Conservation (phyloP, 106 monocot species). For the Dactylorhiza incarnata region DNA sequence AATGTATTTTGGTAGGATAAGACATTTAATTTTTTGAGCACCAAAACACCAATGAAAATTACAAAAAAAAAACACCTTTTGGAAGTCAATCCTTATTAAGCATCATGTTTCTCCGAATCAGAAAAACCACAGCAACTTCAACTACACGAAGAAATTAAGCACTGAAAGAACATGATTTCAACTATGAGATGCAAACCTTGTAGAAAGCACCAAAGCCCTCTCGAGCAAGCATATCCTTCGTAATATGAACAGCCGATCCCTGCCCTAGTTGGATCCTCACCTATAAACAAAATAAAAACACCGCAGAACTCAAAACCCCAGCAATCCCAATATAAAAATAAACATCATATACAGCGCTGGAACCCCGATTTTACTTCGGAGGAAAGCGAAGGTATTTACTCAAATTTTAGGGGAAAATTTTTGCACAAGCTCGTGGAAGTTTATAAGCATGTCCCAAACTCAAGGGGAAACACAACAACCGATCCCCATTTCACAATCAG, state of each 20-base stretch:
- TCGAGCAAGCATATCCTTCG: constrained; percentile 74
- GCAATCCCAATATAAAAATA: neutral
- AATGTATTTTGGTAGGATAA: no score
- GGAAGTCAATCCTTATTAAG: neutral
- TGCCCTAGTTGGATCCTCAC: constrained; percentile 90
- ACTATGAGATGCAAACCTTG: constrained; percentile 43
- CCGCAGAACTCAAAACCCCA: constrained; percentile 1
- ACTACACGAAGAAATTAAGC: neutral
- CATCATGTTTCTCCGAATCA: neutral
- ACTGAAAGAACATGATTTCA: neutral
- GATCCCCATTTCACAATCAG: neutral
- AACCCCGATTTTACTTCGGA: neutral
- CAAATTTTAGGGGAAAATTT: neutral
- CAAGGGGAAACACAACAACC: neutral
- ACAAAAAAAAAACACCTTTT: neutral
- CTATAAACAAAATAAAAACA: constrained; percentile 31
- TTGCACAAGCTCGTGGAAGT: no score
- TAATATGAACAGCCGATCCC: constrained; percentile 75
- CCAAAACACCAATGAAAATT: no score
- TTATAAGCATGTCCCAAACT: neutral
- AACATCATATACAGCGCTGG: neutral
- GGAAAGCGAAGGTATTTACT: no score
- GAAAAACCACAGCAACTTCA: neutral
- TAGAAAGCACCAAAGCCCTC: constrained; percentile 73
- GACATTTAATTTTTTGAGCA: no score